phyloP scores from a whole-genome alignment of 108 stramenopile genomes.

The Pseudonitzschia pungens region DNA sequence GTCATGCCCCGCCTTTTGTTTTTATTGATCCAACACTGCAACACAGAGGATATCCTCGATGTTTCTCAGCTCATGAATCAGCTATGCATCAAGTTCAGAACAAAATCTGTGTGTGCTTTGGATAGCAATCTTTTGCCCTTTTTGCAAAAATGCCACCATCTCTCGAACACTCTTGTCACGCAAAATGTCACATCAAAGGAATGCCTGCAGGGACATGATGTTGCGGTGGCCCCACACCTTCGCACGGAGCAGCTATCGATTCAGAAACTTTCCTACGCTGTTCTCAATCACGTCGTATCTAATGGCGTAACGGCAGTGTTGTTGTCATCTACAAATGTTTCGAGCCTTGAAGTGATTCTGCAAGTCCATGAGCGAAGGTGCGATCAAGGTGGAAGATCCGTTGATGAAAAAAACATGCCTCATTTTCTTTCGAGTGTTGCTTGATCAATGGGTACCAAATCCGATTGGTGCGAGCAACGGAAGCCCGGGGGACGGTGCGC shows the following conservation, averaged over 20 bases:
- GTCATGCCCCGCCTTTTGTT: conserved; percentile 53
- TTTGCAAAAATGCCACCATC: conserved; percentile 53
- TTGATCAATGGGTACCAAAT: conserved; percentile 47
- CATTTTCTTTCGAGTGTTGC: conserved; percentile 54
- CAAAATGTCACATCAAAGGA: not conserved
- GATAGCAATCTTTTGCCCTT: conserved; percentile 63
- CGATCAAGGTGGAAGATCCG: conserved; percentile 50
- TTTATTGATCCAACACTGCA: conserved; percentile 49
- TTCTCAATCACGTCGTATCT: conserved; percentile 54
- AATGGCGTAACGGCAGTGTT: conserved; percentile 51
- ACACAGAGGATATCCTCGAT: conserved; percentile 57
- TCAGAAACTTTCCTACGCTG: conserved; percentile 57
- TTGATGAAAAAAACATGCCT: conserved; percentile 67
- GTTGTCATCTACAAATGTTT: conserved; percentile 47
- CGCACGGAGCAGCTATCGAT: conserved; percentile 68
- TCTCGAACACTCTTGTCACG: conserved; percentile 28
- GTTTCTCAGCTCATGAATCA: conserved; percentile 69
- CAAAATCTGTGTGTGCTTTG: conserved; percentile 43
- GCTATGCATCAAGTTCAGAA: conserved; percentile 66
- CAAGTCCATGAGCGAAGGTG: conserved; percentile 61
- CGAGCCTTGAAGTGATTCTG: conserved; percentile 52
- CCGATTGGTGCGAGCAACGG: not conserved
- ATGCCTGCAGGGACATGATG: conserved; percentile 9
- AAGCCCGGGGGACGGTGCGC: not conserved
- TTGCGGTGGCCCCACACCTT: conserved; percentile 46